Evolutionary conservation across 1,139 yeast species (phyloP).

Genomic region (Pichia sp.): DNA sequence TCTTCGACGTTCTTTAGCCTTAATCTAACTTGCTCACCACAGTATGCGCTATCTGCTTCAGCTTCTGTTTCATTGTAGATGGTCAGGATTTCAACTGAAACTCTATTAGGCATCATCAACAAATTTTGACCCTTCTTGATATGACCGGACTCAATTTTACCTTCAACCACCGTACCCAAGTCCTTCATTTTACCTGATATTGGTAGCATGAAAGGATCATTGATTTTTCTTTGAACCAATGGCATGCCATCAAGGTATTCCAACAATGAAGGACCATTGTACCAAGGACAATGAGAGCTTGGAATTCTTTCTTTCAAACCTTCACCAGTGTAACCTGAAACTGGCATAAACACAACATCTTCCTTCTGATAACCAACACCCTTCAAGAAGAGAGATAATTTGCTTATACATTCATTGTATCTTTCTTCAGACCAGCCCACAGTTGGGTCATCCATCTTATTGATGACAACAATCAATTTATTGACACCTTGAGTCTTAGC

Average conservation of each 20-base stretch:
- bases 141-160: constrained; percentile 90
- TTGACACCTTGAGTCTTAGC: constrained; percentile 89
- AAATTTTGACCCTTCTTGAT: constrained; percentile 93
- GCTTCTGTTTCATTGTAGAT: constrained; percentile 79
- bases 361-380: constrained; percentile 92
- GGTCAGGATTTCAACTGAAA: constrained; percentile 35
- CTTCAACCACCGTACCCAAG: constrained; percentile 92
- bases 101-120: too few relatives aligned
- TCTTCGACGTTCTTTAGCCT: constrained; percentile 93
- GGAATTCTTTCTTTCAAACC: constrained; percentile 70
- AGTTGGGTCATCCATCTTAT: constrained; percentile 76
- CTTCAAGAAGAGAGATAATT: constrained; percentile 84
- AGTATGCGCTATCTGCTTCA: constrained; percentile 44
- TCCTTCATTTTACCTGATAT: constrained; percentile 92
- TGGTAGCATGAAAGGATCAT: constrained; percentile 88
- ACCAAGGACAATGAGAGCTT: constrained; percentile 81
- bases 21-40: constrained; percentile 92
- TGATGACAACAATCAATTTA: constrained; percentile 84
- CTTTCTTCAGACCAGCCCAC: constrained; percentile 80
- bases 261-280: constrained; percentile 85
- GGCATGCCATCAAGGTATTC: constrained; percentile 86
- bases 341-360: constrained; percentile 87
- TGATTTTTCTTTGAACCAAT: constrained; percentile 81
- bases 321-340: constrained; percentile 94
- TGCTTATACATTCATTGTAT: constrained; percentile 79